phyloP scores from a whole-genome alignment of 768 basidiomycete genomes.

The Collybiopsis luxurians region DNA sequence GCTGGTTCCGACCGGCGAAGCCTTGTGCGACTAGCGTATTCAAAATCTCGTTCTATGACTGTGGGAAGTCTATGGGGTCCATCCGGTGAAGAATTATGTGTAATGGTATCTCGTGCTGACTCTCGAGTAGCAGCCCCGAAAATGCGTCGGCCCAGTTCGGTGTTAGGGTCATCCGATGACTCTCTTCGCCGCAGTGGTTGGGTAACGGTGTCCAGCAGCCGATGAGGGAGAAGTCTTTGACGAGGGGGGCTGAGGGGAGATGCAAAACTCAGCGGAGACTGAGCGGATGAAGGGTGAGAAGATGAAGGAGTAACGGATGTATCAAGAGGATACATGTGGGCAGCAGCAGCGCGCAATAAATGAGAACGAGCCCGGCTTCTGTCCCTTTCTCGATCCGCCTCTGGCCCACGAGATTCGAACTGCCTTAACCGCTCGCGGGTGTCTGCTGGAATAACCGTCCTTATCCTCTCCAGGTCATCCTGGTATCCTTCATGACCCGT shows the following conservation, averaged over 20 bases:
- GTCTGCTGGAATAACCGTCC: conserved; percentile 6
- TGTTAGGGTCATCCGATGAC: conserved; percentile 31
- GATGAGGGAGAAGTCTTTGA: conserved; percentile 18
- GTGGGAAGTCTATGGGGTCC: conserved; percentile 14
- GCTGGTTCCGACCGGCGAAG: conserved; percentile 24
- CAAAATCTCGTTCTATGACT: conserved; percentile 24
- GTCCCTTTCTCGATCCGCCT: conserved; percentile 1
- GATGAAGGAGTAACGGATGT: conserved; percentile 6
- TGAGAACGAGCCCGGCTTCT: neutral
- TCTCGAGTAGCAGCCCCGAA: conserved; percentile 39
- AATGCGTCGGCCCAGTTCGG: conserved; percentile 36
- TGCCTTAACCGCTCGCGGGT: conserved; percentile 9
- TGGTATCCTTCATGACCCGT: conserved; percentile 16
- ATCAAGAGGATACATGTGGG: conserved; percentile 7
- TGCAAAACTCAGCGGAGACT: conserved; percentile 15
- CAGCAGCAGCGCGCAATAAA: conserved; percentile 7
- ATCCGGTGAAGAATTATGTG: neutral
- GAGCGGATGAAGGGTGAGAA: conserved; percentile 12
- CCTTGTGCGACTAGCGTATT: conserved; percentile 13
- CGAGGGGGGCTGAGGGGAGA: conserved; percentile 17
- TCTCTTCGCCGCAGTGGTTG: conserved; percentile 22
- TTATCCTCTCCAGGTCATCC: conserved; percentile 6
- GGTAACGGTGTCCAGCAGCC: conserved; percentile 23
- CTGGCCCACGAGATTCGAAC: conserved; percentile 2
- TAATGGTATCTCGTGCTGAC: conserved; percentile 22